phyloP scores from a whole-genome alignment of 2,329 filamentous ascomycete genomes.

The Penicillium sp. region DNA sequence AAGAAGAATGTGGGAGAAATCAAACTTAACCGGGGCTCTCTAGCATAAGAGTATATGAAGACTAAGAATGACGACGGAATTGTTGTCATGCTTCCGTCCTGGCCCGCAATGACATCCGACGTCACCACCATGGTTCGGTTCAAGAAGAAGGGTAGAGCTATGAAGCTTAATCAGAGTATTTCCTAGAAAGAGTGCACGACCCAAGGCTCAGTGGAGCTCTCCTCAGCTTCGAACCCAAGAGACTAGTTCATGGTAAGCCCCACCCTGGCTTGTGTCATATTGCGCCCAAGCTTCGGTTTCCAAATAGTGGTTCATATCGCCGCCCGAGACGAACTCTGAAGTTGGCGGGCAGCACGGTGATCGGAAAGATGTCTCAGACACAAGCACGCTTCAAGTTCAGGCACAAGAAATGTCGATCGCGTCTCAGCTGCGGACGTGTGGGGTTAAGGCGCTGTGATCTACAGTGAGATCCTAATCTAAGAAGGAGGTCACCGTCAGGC shows the following conservation, averaged over 20 bases:
- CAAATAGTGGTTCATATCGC: neutral
- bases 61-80: neutral
- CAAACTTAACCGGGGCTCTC: neutral
- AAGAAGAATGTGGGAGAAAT: neutral
- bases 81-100: constrained; percentile 16
- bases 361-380: neutral
- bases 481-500: neutral
- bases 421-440: neutral
- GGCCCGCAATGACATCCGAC: constrained; percentile 4
- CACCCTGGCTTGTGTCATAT: neutral
- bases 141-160: neutral
- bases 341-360: neutral
- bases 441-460: constrained; percentile 26
- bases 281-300: neutral
- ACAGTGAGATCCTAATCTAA: constrained; percentile 10
- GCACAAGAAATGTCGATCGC: neutral
- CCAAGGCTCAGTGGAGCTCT: neutral
- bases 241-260: neutral
- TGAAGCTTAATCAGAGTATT: neutral
- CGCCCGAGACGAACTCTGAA: neutral
- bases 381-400: neutral
- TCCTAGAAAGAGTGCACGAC: neutral
- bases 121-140: constrained; percentile 17
- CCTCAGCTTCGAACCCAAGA: neutral
- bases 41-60: neutral